Conservation (phyloP, 257 asterid species). For the Knoxia roxburghii region DNA sequence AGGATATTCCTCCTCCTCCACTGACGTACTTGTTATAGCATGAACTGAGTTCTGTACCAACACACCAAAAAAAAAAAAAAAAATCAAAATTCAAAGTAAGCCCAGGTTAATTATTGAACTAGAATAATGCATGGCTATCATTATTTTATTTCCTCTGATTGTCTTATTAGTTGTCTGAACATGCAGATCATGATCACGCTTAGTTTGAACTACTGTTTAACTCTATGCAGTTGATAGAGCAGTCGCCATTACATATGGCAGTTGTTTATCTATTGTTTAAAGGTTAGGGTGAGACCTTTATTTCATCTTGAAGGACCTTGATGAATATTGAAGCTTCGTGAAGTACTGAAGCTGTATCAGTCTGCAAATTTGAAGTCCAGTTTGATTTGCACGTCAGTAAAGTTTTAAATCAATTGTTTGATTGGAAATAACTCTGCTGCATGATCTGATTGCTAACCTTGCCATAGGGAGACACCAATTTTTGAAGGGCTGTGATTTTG, state of each 20-base stretch:
- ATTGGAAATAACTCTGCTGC: not conserved
- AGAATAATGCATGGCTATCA: not conserved
- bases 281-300: slow-evolving; percentile 31
- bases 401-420: not conserved
- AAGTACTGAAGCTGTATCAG: slow-evolving; percentile 64
- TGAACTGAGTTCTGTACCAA: slow-evolving; percentile 8
- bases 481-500: slow-evolving; percentile 57
- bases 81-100: not conserved
- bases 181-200: not conserved
- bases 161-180: not conserved
- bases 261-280: not conserved
- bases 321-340: slow-evolving; percentile 49
- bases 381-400: not conserved
- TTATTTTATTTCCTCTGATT: not conserved
- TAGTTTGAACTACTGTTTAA: no score
- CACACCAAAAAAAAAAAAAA: not conserved
- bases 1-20: not conserved
- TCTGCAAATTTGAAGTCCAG: slow-evolving; percentile 27
- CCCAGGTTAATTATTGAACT: no score
- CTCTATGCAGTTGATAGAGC: no score
- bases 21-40: not conserved
- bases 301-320: slow-evolving; percentile 47
- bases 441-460: slow-evolving; percentile 32
- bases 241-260: not conserved
- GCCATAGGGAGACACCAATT: slow-evolving; percentile 68